Base-by-base conservation (phyloP, 108 stramenopile species). In the Chaetoceros tenuissimus region DNA sequence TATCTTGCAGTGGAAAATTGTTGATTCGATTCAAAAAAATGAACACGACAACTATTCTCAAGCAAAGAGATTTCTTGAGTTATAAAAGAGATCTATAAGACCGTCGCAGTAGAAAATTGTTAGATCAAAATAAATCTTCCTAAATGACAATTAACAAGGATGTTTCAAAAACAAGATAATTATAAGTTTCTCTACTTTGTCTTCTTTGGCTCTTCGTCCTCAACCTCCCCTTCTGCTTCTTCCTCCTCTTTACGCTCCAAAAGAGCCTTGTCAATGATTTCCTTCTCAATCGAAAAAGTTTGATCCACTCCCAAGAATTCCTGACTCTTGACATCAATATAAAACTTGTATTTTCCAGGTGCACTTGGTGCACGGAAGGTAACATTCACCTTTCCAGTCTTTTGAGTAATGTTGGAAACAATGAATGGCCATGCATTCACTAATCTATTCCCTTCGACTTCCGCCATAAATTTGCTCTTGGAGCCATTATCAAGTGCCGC, bases 231-330 rank as follows among this genome's bases (percentile, higher is more conserved):
- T 24, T 71, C 66, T 60, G 66, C 68, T 24, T 53, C 56, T 7
- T 57, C 60, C 44, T 66, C 49, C 8, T 55, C 59, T 29, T 64
- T 66, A 47, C 67, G 52, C 18, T 55, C 57, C 24, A 72, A 67
- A 47, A 66, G 47, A 3, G 63, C 61, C 2, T 20, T 46, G 57
- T 72, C 77, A 3, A 79, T 40, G 29, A 92, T 71, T 29, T 77
- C 74, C 34, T 64, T 69, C 27, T 75, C 76, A 31, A 91, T 62
- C 27, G 44, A 28, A 31, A 92, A 72, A 48, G 78, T 80, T 54
- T 83, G 73, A 56, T 84, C 89, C 8, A 72, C 81, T 31, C 85
- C 84, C 75, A 92, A 64, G 68, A 92, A 92, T 54, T 92, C 89
- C 62, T 87, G 85, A 60, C 79, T 81, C 65, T 85, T 87, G 50